These are phyloP conservation scores for Peronospora belbahrii DNA, from an alignment of 352 stramenopile species.

Conservation along the genomic window DNA sequence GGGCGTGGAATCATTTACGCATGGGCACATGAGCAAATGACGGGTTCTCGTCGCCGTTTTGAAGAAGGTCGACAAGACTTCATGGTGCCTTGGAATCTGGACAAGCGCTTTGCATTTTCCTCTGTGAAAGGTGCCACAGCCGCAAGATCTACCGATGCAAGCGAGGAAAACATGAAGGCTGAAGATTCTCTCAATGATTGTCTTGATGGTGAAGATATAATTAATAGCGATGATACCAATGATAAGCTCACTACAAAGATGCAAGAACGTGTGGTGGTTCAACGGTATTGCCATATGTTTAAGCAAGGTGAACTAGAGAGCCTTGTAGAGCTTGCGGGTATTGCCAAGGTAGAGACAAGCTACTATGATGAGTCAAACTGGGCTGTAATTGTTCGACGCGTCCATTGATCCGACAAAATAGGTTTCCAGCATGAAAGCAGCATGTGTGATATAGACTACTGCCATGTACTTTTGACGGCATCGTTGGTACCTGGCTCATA, in stretches of 20 bases:
- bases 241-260: constrained; percentile 2
- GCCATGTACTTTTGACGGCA: background rate
- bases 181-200: constrained; percentile 3
- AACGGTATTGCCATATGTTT: constrained; percentile 88
- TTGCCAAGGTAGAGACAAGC: constrained; percentile 54
- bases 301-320: constrained; percentile 76
- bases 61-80: constrained; percentile 67
- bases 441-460: constrained; percentile 4
- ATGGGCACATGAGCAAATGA: constrained; percentile 80
- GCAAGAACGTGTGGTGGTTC: constrained; percentile 46
- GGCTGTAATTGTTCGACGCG: constrained; percentile 65
- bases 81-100: constrained; percentile 84
- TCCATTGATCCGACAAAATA: constrained; percentile 25
- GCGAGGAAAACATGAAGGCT: constrained; percentile 1
- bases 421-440: background rate
- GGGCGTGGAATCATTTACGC: constrained; percentile 76
- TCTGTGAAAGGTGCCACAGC: constrained; percentile 5
- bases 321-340: constrained; percentile 48
- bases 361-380: constrained; percentile 87
- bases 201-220: constrained; percentile 4
- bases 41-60: constrained; percentile 70
- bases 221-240: constrained; percentile 2
- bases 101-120: constrained; percentile 54
- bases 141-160: background rate
- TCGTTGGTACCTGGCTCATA: constrained; percentile 25